A percentile compares a stretch with the other conserved stretches of the same genome.
Conservation (phyloP, 768 basidiomycete species). For the Myochromella boudieri region DNA sequence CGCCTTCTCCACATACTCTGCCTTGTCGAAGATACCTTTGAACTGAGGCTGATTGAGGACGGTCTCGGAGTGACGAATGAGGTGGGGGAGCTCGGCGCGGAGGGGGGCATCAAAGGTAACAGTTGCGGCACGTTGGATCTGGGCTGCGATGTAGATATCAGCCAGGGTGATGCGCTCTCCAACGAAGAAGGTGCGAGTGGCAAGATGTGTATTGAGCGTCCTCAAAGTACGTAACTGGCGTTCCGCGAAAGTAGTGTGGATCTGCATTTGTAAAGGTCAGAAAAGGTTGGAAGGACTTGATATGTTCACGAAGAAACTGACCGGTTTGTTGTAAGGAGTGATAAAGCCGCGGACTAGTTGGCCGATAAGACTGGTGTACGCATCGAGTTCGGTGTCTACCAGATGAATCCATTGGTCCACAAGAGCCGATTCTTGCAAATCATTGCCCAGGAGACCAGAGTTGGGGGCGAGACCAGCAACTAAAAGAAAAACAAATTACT, state of each 20-base stretch:
- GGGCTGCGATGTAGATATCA: constrained; percentile 69
- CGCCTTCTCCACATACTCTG: constrained; percentile 66
- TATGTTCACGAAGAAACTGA: constrained; percentile 33
- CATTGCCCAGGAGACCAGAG: constrained; percentile 70
- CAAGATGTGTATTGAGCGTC: constrained; percentile 72
- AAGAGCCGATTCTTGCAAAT: constrained; percentile 64
- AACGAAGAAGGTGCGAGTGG: constrained; percentile 83
- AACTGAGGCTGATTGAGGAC: constrained; percentile 81
- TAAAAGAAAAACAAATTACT: constrained; percentile 29
- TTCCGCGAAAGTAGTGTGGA: constrained; percentile 55
- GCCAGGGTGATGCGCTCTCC: constrained; percentile 94
- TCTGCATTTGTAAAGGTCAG: constrained; percentile 31
- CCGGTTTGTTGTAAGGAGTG: constrained; percentile 79
- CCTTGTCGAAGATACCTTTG: constrained; percentile 60
- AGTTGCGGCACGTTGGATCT: constrained; percentile 53
- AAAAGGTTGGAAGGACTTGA: background rate
- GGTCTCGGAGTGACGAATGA: constrained; percentile 85
- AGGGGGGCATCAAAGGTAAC: constrained; percentile 63
- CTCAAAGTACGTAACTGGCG: constrained; percentile 57
- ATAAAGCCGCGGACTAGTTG: constrained; percentile 46
- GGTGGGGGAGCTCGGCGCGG: constrained; percentile 69
- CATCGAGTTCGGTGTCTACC: constrained; percentile 62
- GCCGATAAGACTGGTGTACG: constrained; percentile 33
- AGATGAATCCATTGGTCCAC: constrained; percentile 87
- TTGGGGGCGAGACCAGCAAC: constrained; percentile 80